A percentile compares a stretch with the other conserved stretches of the same genome.
phyloP scores from a whole-genome alignment of 495 filamentous ascomycete species.

The Penicillium arizonense region DNA sequence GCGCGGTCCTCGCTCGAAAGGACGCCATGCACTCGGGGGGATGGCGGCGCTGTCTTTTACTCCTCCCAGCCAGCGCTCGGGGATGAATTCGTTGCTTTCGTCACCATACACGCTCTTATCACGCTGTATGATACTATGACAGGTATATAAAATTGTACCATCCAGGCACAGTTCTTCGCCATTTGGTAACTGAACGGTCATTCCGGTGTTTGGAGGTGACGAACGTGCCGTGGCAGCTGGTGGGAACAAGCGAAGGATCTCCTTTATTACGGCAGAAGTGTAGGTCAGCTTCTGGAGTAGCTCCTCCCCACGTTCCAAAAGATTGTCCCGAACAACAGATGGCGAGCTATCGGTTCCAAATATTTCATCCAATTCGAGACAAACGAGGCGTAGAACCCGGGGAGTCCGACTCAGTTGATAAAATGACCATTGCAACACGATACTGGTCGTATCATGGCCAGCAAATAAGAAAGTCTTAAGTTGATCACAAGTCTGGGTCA shows the following conservation, averaged over 20 bases:
- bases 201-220: constrained; percentile 24
- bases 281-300: constrained; percentile 41
- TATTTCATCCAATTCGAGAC: constrained; percentile 42
- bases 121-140: constrained; percentile 19
- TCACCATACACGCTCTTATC: constrained; percentile 18
- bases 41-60: not conserved
- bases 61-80: constrained; percentile 26
- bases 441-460: constrained; percentile 40
- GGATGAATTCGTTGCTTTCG: constrained; percentile 12
- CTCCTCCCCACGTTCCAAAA: constrained; percentile 3
- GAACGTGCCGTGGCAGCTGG: constrained; percentile 39
- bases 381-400: constrained; percentile 30
- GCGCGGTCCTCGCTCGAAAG: constrained; percentile 49
- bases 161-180: not conserved
- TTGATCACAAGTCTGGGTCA: constrained; percentile 20
- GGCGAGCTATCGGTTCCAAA: not conserved
- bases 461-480: constrained; percentile 32
- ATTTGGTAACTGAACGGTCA: constrained; percentile 18
- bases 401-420: constrained; percentile 52
- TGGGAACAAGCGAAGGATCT: constrained; percentile 43
- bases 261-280: constrained; percentile 48
- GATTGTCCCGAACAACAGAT: not conserved
- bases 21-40: constrained; percentile 38
- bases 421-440: constrained; percentile 33
- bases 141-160: constrained; percentile 22